These are phyloP conservation scores for Berberis thunbergii DNA, from an alignment of 164 flowering plant species.

Conservation along the genomic window DNA sequence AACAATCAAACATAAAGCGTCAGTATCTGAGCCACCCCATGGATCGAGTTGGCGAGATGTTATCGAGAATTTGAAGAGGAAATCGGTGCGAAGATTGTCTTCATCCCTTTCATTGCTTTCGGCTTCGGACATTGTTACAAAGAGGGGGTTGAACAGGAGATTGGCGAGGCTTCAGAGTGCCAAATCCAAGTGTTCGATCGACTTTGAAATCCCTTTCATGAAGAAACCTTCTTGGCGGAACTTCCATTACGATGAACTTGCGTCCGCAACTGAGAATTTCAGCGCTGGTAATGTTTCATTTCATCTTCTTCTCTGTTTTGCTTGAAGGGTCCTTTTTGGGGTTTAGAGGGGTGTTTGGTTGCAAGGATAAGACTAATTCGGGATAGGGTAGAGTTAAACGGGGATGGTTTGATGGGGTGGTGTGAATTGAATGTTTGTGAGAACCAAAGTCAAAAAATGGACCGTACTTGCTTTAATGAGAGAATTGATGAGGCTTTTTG, in stretches of 20 bases:
- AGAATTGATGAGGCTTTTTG: background rate
- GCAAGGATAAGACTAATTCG: background rate
- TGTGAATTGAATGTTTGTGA: too few relatives aligned
- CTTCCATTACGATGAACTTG: constrained; percentile 53
- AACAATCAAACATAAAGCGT: background rate
- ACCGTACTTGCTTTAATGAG: too few relatives aligned
- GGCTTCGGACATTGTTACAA: constrained; percentile 29
- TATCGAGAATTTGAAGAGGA: constrained; percentile 40
- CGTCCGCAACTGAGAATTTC: constrained; percentile 68
- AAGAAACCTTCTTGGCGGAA: constrained; percentile 14
- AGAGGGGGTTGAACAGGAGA: constrained; percentile 34
- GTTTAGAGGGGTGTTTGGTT: background rate
- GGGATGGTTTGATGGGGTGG: too few relatives aligned
- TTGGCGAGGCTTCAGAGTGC: constrained; percentile 29
- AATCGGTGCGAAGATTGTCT: constrained; percentile 39
- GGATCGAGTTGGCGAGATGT: constrained; percentile 47
- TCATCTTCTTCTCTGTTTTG: background rate
- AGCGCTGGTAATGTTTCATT: constrained; percentile 39
- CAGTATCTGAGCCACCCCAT: constrained; percentile 5
- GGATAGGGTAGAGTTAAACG: too few relatives aligned
- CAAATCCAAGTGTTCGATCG: constrained; percentile 28
- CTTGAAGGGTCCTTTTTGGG: background rate
- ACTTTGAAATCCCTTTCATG: constrained; percentile 14
- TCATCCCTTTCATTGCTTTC: constrained; percentile 39
- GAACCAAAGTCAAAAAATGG: too few relatives aligned